Evolutionary conservation across 805 yeast species (phyloP).

Genomic region (Candida boidinii): DNA sequence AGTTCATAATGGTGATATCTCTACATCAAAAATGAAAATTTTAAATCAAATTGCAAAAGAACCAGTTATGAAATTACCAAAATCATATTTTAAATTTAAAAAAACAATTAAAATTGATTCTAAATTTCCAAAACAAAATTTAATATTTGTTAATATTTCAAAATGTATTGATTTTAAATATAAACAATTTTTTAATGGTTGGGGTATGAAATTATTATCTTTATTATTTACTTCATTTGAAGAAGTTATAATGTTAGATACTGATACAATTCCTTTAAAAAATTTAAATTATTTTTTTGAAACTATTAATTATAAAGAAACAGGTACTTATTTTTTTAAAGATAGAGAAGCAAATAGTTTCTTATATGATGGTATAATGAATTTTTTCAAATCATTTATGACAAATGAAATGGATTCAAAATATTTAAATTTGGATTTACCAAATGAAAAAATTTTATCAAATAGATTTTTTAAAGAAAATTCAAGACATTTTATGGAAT

Average conservation of each 20-base stretch:
- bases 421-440: conserved; percentile 28
- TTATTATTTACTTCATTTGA: conserved; percentile 49
- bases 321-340: conserved; percentile 38
- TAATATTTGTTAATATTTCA: conserved; percentile 26
- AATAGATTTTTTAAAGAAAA: conserved; percentile 35
- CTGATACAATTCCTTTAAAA: conserved; percentile 36
- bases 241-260: conserved; percentile 45
- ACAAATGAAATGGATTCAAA: conserved; percentile 35
- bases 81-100: conserved; percentile 11
- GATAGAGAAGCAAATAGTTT: conserved; percentile 35
- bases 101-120: conserved; percentile 11
- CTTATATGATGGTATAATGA: conserved; percentile 31
- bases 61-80: conserved; percentile 20
- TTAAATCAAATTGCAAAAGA: conserved; percentile 28
- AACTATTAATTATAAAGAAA: conserved; percentile 24
- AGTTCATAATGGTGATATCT: conserved; percentile 33
- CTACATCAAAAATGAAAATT: conserved; percentile 22
- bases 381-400: conserved; percentile 35
- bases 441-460: conserved; percentile 24
- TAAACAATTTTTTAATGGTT: conserved; percentile 16
- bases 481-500: conserved; percentile 38
- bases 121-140: conserved; percentile 19
- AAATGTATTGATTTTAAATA: conserved; percentile 17
- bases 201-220: conserved; percentile 44
- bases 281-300: conserved; percentile 29